Evolutionary conservation across 2,329 filamentous ascomycete genomes (phyloP).

Genomic region (Ramularia collo-cygni): DNA sequence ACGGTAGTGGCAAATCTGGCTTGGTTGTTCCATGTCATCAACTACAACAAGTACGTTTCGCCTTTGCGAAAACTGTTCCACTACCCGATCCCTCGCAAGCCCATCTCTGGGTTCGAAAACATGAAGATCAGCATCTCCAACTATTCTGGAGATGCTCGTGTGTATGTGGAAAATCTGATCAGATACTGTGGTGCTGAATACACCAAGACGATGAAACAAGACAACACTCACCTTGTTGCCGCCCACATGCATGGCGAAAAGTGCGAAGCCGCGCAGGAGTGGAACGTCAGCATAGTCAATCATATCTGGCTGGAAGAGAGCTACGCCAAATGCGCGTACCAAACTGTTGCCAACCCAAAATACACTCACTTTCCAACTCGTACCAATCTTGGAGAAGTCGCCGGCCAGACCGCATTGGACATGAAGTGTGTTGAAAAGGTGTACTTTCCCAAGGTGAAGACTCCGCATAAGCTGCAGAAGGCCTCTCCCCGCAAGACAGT

Average conservation of each 20-base stretch:
- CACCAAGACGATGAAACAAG: conserved; percentile 89
- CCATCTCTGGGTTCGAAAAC: conserved; percentile 70
- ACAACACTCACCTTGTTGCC: conserved; percentile 93
- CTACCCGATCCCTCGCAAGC: conserved; percentile 72
- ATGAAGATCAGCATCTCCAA: conserved; percentile 87
- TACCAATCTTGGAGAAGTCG: conserved; percentile 87
- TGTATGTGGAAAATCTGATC: conserved; percentile 89
- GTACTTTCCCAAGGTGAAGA: conserved; percentile 44
- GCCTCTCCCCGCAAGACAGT: conserved; percentile 16
- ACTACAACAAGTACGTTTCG: conserved; percentile 80
- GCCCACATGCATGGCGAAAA: conserved; percentile 88
- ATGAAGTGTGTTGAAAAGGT: conserved; percentile 63
- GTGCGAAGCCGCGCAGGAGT: conserved; percentile 83
- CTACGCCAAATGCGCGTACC: conserved; percentile 79
- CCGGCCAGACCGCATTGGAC: conserved; percentile 81
- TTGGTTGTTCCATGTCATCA: conserved; percentile 91
- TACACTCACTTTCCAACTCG: conserved; percentile 82
- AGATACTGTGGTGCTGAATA: conserved; percentile 77
- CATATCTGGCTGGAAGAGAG: conserved; percentile 97
- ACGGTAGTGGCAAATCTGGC: conserved; percentile 71
- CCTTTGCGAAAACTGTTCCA: conserved; percentile 78
- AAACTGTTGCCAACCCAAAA: conserved; percentile 62
- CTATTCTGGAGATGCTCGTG: conserved; percentile 87
- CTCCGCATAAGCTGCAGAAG: conserved; percentile 23
- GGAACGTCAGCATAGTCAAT: conserved; percentile 84